Evolutionary conservation across 352 stramenopile species (phyloP), one percentile per base, ranked within the genome.

Genomic region (Phytophthora boehmeriae): DNA sequence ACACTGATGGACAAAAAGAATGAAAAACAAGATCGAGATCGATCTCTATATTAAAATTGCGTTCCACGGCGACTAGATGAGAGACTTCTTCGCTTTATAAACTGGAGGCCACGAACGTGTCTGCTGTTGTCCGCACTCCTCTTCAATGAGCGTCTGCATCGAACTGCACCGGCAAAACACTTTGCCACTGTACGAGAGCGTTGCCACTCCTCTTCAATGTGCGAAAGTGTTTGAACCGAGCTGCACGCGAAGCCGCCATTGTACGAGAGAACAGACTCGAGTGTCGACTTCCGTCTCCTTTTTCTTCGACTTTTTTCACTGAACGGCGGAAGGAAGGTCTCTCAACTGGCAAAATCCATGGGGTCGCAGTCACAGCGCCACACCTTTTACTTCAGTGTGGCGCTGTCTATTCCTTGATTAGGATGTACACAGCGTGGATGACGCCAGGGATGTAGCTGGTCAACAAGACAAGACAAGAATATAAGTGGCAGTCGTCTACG

Each of bases 361-460:
- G 11, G 30, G 39, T 19, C 44, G 43, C 34, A 47, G 14, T n/a
- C n/a, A 20, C 20, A 60, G 62, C 62, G 51, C 58, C 65, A 69
- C 65, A 68, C 62, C 49, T 64, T 61, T 62, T 56, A 38, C 1
- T 48, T 59, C 32, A 53, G 55, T 68, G 59, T 54, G 54, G 53
- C 59, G 59, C 64, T n/a, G 50, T 48, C 60, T 76, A 90, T 66
- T 90, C 69, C 63, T 80, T 85, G 47, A 89, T 73, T 25, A 90
- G 69, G 49, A 90, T 90, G 59, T 86, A 90, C 41, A 90, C 78
- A 19, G 81, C 81, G 55, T 90, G 81, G 55, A 90, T 83, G 53
- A 90, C 63, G n/a, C 81, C 81, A n/a, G 79, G 79, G 49, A 89
- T 70, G 65, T 88, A 88, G 2, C 78, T 88, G 54, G 45, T 51